Percentiles rank a stretch among this genome's conserved stretches.
These are phyloP conservation scores for Clausena lansium DNA, from an alignment of 345 rosid genomes.

Conservation along the genomic window DNA sequence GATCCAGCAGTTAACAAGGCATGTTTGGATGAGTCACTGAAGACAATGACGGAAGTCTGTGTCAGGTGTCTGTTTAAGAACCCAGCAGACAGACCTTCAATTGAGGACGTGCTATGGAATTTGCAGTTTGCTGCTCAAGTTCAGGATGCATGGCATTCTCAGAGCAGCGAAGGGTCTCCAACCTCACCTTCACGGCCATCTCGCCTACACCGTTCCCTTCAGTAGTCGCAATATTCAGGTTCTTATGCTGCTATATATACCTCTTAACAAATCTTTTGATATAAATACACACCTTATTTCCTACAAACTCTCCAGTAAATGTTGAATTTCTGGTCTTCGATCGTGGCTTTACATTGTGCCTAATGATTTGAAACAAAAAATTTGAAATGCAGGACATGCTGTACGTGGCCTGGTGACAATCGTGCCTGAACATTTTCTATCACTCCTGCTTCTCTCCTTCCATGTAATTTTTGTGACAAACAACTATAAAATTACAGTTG, in stretches of 20 bases:
- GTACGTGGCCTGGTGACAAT: not conserved
- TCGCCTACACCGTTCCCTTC: slow-evolving; percentile 21
- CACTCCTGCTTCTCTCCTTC: not conserved
- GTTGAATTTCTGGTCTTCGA: not conserved
- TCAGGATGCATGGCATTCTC: slow-evolving; percentile 66
- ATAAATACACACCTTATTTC: too few relatives aligned
- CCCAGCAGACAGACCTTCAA: slow-evolving; percentile 64
- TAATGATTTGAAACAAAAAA: not conserved
- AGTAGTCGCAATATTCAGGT: slow-evolving; percentile 25
- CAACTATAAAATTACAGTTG: not conserved
- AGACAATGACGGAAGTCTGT: slow-evolving; percentile 80
- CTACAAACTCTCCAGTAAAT: not conserved
- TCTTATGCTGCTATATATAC: not conserved
- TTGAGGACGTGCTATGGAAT: slow-evolving; percentile 94
- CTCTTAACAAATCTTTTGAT: not conserved
- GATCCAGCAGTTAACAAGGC: slow-evolving; percentile 56
- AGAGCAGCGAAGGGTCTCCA: slow-evolving; percentile 70
- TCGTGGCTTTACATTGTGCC: not conserved
- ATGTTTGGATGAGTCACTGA: slow-evolving; percentile 74
- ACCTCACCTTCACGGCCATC: slow-evolving; percentile 30
- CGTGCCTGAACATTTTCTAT: not conserved
- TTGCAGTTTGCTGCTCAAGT: slow-evolving; percentile 95
- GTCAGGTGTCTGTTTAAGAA: slow-evolving; percentile 64
- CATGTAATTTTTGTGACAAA: not conserved
- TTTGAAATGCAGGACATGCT: slow-evolving; percentile 19